phyloP scores from a whole-genome alignment of 306 rosid genomes.

The Malus sieversii region DNA sequence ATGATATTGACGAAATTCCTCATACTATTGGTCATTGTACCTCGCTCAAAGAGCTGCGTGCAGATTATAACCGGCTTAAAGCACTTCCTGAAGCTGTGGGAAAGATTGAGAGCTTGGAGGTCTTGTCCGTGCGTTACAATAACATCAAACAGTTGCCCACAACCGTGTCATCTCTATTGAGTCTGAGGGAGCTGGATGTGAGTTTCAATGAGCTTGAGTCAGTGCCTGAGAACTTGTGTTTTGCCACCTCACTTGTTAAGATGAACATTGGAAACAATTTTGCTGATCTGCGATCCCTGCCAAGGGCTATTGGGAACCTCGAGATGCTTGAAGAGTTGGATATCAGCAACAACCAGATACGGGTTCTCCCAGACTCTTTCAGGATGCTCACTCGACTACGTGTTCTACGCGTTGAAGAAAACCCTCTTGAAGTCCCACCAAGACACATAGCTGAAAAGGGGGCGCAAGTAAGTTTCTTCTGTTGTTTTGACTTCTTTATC shows the following conservation, averaged over 20 bases:
- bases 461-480: conserved; percentile 52
- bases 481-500: conserved; percentile 4
- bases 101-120: conserved; percentile 64
- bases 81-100: conserved; percentile 92
- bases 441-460: conserved; percentile 66
- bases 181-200: conserved; percentile 71
- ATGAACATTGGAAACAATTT: conserved; percentile 81
- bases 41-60: conserved; percentile 56
- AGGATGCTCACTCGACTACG: conserved; percentile 56
- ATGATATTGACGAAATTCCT: conserved; percentile 79
- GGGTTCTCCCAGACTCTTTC: conserved; percentile 69
- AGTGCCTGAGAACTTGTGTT: conserved; percentile 82
- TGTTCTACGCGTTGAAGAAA: conserved; percentile 63
- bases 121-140: conserved; percentile 70
- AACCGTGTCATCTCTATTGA: conserved; percentile 64
- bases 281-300: conserved; percentile 65
- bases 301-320: conserved; percentile 79
- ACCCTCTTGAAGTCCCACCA: conserved; percentile 90
- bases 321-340: conserved; percentile 90
- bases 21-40: conserved; percentile 66
- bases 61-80: conserved; percentile 72
- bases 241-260: conserved; percentile 76
- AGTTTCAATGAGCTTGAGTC: conserved; percentile 87
- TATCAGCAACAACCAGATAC: conserved; percentile 85
- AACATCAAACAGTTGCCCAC: conserved; percentile 75